These are phyloP conservation scores for Penicillium parvum DNA, from an alignment of 495 filamentous ascomycete genomes.

Conservation along the genomic window DNA sequence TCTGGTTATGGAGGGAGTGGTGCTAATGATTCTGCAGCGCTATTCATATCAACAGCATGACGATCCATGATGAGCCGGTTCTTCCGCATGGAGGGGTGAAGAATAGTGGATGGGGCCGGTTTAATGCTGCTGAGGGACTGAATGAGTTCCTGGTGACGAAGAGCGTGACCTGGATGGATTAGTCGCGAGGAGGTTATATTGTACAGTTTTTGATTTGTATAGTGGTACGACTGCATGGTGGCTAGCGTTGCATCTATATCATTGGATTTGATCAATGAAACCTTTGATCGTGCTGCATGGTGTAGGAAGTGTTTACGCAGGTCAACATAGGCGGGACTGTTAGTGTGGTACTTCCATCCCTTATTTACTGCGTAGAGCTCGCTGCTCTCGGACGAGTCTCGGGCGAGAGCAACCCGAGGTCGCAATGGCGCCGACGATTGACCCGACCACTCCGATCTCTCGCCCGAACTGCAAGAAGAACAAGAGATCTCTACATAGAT, in stretches of 20 bases:
- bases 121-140: slow-evolving; percentile 51
- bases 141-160: slow-evolving; percentile 80
- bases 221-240: not conserved
- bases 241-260: not conserved
- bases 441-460: too few relatives aligned
- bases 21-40: slow-evolving; percentile 34
- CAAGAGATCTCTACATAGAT: too few relatives aligned
- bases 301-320: too few relatives aligned
- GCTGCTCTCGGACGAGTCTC: too few relatives aligned
- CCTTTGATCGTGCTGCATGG: too few relatives aligned
- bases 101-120: slow-evolving; percentile 73
- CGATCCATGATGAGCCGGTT: slow-evolving; percentile 74
- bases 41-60: slow-evolving; percentile 88
- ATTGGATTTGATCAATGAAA: too few relatives aligned
- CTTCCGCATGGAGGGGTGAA: slow-evolving; percentile 84
- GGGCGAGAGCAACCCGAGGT: too few relatives aligned
- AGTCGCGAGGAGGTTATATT: not conserved
- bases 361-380: too few relatives aligned
- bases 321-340: too few relatives aligned
- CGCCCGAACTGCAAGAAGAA: too few relatives aligned
- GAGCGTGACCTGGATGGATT: slow-evolving; percentile 68
- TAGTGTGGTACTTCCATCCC: too few relatives aligned
- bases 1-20: not conserved
- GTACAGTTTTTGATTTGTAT: not conserved
- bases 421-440: too few relatives aligned